Evolutionary conservation across 1,284 basidiomycete species (phyloP).

Genomic region (Lentinula novae-zelandiae): DNA sequence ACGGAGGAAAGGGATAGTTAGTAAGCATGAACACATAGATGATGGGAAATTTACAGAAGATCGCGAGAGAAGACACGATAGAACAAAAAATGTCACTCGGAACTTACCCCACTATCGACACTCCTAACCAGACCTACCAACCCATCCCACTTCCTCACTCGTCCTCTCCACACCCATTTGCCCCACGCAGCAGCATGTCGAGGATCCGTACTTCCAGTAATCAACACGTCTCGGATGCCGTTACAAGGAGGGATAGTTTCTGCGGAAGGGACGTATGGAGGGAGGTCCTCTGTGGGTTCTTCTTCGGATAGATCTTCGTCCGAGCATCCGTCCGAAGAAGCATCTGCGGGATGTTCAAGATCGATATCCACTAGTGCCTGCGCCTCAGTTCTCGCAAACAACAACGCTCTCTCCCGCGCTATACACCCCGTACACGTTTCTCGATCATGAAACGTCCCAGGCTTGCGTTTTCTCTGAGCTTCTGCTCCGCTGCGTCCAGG

Average conservation of each 20-base stretch:
- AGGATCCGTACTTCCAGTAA: slow-evolving; percentile 59
- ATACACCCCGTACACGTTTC: slow-evolving; percentile 36
- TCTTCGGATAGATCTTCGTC: not conserved
- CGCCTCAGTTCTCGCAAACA: slow-evolving; percentile 7
- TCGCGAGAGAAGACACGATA: too few relatives aligned
- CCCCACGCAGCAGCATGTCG: slow-evolving; percentile 59
- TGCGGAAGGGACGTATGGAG: slow-evolving; percentile 17
- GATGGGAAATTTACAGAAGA: too few relatives aligned
- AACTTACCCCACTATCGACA: slow-evolving; percentile 29
- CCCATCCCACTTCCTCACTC: slow-evolving; percentile 65
- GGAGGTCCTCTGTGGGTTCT: slow-evolving; percentile 5
- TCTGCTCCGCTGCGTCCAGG: not conserved
- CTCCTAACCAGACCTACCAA: slow-evolving; percentile 59
- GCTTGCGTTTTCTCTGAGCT: not conserved
- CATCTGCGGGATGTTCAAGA: not conserved
- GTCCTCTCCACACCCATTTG: slow-evolving; percentile 56
- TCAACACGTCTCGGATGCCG: slow-evolving; percentile 53
- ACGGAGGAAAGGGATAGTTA: not conserved
- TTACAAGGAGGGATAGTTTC: slow-evolving; percentile 32
- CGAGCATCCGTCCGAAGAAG: not conserved
- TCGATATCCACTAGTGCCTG: not conserved
- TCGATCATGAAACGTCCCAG: slow-evolving; percentile 30
- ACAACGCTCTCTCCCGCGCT: slow-evolving; percentile 17
- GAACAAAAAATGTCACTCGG: not conserved
- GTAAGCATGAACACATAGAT: too few relatives aligned